Base-by-base conservation (phyloP, 805 yeast genomes). In the Priceomyces melissophilus region DNA sequence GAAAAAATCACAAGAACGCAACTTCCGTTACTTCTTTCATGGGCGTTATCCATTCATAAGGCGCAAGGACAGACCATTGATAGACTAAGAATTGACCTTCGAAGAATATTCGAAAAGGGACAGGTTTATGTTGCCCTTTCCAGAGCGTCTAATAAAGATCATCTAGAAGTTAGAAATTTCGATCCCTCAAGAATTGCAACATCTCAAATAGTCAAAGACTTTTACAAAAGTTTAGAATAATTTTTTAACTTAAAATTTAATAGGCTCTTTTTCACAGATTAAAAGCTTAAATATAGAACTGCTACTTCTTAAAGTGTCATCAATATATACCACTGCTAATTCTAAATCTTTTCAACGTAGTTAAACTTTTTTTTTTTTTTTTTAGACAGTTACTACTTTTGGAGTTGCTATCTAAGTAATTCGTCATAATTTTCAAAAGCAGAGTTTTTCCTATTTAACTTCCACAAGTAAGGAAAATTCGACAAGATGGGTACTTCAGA, bases 41-140 rank as follows among this genome's bases (percentile, higher is more conserved):
- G 93, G 93, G 89, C 95, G 0, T 59, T 86, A 49, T 86, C 93
- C 0, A 86, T 86, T 38, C 95, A 86, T 55, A 86, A 86, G 57
- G 79, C 93, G 0, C 95, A 86, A 57, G 95, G 95, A 2, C 95
- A 86, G 63, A 84, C 95, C 0, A 71, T 86, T 34, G 80, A 77
- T 32, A 60, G 87, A 46, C 81, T 86, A 3, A 78, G 76, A 46
- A 87, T 86, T 10, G 90, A 86, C 53, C 60, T 86, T 36, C 67
- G 75, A 17, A 76, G 71, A 47, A 75, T 79, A 17, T 86, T 86
- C 50, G 95, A 86, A 57, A 83, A 79, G 40, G 95, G 95, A 14
- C 95, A 86, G 52, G 88, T 84, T 3, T 86, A 86, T 53, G 93
- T 86, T 28, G 93, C 95, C 0, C 62, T 86, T 38, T 82, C 89